Base-by-base conservation (phyloP, 495 filamentous ascomycete genomes). In the Penicillium roqueforti region DNA sequence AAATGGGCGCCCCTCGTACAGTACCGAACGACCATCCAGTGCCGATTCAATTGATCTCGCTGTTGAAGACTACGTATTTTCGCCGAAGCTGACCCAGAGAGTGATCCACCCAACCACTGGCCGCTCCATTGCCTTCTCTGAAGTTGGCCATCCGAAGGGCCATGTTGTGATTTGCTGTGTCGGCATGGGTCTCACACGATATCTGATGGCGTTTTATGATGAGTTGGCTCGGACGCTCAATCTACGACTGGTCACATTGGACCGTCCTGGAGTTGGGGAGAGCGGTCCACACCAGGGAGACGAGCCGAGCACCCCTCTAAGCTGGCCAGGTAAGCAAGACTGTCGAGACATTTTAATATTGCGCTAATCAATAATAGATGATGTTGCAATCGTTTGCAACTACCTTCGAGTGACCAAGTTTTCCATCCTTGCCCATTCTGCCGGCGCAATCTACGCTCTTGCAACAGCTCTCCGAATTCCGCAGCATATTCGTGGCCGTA, bases 171-270 rank as follows among this genome's bases (percentile, higher is more conserved):
- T 99, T 40, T 92, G 91, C 68, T 99, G 95, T 67, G 89, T 99
- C 9, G 93, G 93, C 26, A 99, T 99, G 93, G 93, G 93, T 1
- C 67, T 99, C 51, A 99, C 93, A 6, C 84, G 93, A 66, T 97
- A 95, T 66, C 85, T 99, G 48, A 96, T 88, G 57, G 91, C 91
- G 5, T 99, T 99, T 61, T 99, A 99, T 62, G 93, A 99, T 68
- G 92, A 99, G 65, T 77, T 99, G 54, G 93, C 95, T 14, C 74
- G 88, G 56, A 91, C 91, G 1, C 79, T 99, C 38, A 92, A 89
- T 58, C 75, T 99, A 47, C 82, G 93, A 29, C 78, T 99, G 31
- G 92, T 99, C 44, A 99, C 95, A 0, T 83, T 92, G 19, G 93
- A 99, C 72, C 83, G 93, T 23, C 93, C 93, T 47, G 93, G 93